Base-by-base conservation (phyloP, 139 green algal species). In the Tetradesmus lagerheimii region DNA sequence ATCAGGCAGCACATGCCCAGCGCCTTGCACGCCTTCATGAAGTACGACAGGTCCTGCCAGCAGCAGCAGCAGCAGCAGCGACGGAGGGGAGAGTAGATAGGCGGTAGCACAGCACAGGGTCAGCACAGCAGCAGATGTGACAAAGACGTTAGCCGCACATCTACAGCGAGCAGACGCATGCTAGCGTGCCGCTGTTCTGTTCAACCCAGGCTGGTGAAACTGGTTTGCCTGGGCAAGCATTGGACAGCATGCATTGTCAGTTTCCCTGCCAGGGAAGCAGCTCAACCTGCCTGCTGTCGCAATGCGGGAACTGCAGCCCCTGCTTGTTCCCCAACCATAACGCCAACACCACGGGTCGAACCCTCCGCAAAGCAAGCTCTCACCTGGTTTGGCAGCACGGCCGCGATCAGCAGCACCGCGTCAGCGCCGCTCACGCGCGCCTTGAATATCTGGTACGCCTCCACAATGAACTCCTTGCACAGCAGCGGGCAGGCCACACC, bases 401-500 rank as follows among this genome's bases (percentile, higher is more conserved):
- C 97, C 4, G 98, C 97, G 89, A 99, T 99, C 2, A 99, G 96
- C 87, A 99, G 96, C 80, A 99, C 95, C 29, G 96, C 97, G 92
- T 99, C 98, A 4, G 98, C 98, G 64, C 98, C 98, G 66, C 91
- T 96, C 34, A 91, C 93, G 16, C 92, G 75, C 43, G 92, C 92
- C 91, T 95, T 96, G 92, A 91, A 95, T 35, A 96, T 80, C 92
- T 99, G 98, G 92, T 99, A 99, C 0, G 97, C 96, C 91, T 99
- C 98, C 35, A 99, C 96, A 78, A 99, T 98, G 90, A 99, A 99
- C 95, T 99, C 98, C 94, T 99, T 99, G 95, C 97, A 99, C 81
- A 99, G 95, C 82, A 99, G 94, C 34, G 98, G 98, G 92, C 96
- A 99, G 29, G n/a, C 41, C 25, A 88, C 83, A 2, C 96, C 96